Evolutionary conservation across 345 rosid species (phyloP).

Genomic region (Moricandia arvensis): DNA sequence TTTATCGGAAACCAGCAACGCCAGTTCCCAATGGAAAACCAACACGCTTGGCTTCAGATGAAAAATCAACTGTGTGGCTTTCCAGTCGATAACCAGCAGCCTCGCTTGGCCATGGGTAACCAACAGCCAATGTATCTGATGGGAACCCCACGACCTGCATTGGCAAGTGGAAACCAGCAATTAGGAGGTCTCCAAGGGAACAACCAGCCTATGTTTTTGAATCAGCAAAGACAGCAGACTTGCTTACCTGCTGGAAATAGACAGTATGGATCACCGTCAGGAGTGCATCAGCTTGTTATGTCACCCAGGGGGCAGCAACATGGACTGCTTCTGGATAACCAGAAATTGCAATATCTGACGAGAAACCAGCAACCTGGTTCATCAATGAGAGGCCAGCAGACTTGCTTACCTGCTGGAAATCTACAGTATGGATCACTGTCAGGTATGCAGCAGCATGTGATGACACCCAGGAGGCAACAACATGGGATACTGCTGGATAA

Average conservation of each 20-base stretch:
- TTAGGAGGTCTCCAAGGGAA: conserved; percentile 24
- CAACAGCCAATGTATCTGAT: conserved; percentile 23
- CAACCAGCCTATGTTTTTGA: conserved; percentile 16
- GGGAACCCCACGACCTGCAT: conserved; percentile 27
- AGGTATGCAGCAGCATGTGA: conserved; percentile 19
- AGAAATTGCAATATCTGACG: conserved; percentile 1
- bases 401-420: conserved; percentile 11
- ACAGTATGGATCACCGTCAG: conserved; percentile 3
- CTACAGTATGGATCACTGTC: conserved; percentile 9
- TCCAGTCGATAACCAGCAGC: conserved; percentile 35
- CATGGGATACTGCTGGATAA: conserved; percentile 17
- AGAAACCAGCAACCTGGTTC: conserved; percentile 37
- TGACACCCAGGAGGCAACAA: conserved; percentile 38
- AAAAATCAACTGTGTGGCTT: conserved; percentile 24
- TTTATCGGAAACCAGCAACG: conserved; percentile 23
- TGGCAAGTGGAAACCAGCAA: conserved; percentile 28
- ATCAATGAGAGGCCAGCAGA: conserved; percentile 20
- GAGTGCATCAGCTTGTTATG: conserved; percentile 25
- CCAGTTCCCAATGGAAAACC: conserved; percentile 29
- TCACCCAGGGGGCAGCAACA: conserved; percentile 39
- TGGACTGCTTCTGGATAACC: conserved; percentile 14
- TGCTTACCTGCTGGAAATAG: conserved; percentile 17
- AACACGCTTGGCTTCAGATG: conserved; percentile 33
- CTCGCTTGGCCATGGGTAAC: conserved; percentile 27
- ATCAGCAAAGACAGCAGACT: conserved; percentile 26